Conservation (phyloP, 306 rosid species). For the Glycine soja region DNA sequence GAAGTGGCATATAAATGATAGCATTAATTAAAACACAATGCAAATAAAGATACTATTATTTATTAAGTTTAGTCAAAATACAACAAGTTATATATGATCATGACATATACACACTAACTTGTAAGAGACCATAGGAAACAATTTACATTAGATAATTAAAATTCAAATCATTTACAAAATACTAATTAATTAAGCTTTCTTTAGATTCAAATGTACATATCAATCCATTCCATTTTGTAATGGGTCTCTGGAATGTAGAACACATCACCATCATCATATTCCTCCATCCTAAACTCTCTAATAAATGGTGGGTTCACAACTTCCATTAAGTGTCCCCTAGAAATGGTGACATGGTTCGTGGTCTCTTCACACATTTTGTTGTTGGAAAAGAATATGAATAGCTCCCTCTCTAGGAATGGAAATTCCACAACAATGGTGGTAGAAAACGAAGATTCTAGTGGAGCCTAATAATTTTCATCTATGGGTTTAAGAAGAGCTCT, state of each 20-base stretch:
- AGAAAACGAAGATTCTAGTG: too few species aligned
- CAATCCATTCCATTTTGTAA: conserved; percentile 62
- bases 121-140: too few species aligned
- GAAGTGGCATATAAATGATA: too few species aligned
- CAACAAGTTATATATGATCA: neutral
- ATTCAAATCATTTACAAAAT: conserved; percentile 55
- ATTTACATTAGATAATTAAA: neutral
- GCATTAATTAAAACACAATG: too few species aligned
- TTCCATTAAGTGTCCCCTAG: conserved; percentile 57
- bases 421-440: too few species aligned
- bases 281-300: conserved; percentile 38
- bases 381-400: too few species aligned
- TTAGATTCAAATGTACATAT: conserved; percentile 50
- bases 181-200: neutral
- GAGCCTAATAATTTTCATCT: too few species aligned
- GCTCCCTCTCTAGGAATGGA: too few species aligned
- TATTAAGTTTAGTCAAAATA: neutral
- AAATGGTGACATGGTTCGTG: too few species aligned
- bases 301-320: conserved; percentile 51
- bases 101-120: neutral
- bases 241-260: conserved; percentile 49
- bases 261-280: conserved; percentile 44
- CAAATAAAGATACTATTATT: too few species aligned
- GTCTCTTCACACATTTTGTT: too few species aligned
- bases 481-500: conserved; percentile 75